Conservation (phyloP, 169 alveolate species). For the Eimeria sp. region DNA sequence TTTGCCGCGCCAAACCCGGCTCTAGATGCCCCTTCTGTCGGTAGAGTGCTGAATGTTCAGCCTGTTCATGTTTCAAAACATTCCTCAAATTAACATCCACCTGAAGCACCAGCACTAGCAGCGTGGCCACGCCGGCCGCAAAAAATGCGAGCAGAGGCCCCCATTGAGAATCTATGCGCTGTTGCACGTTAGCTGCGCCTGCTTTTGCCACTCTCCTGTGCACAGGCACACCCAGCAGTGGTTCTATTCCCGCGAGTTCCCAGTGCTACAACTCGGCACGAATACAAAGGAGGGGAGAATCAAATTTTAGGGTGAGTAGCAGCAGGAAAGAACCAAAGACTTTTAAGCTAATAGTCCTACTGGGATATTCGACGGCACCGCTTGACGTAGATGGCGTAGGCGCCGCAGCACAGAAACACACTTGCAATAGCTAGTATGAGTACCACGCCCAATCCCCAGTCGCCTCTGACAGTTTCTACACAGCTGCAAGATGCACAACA, state of each 20-base stretch:
- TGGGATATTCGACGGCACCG: conserved; percentile 69
- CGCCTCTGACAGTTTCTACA: conserved; percentile 38
- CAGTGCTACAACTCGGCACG: neutral
- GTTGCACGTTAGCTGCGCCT: conserved; percentile 41
- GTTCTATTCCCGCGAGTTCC: neutral
- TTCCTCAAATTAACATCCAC: conserved; percentile 15
- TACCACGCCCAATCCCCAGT: conserved; percentile 52
- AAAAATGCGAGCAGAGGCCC: conserved; percentile 55
- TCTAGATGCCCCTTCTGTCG: conserved; percentile 15
- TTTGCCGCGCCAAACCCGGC: neutral
- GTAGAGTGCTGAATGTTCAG: conserved; percentile 4
- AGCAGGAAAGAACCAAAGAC: neutral
- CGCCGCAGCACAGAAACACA: conserved; percentile 48
- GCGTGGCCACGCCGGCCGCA: conserved; percentile 58
- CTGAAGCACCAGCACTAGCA: conserved; percentile 47
- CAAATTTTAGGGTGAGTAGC: neutral
- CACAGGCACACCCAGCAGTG: neutral
- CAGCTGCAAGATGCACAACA: conserved; percentile 55
- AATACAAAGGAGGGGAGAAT: neutral
- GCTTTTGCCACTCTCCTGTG: conserved; percentile 68
- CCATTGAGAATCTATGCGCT: conserved; percentile 52
- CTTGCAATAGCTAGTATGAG: conserved; percentile 47
- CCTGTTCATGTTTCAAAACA: conserved; percentile 29
- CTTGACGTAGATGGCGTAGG: conserved; percentile 45
- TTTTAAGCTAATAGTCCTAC: neutral